These are phyloP conservation scores for Gautieria morchelliformis DNA, from an alignment of 768 basidiomycete species.

Conservation along the genomic window DNA sequence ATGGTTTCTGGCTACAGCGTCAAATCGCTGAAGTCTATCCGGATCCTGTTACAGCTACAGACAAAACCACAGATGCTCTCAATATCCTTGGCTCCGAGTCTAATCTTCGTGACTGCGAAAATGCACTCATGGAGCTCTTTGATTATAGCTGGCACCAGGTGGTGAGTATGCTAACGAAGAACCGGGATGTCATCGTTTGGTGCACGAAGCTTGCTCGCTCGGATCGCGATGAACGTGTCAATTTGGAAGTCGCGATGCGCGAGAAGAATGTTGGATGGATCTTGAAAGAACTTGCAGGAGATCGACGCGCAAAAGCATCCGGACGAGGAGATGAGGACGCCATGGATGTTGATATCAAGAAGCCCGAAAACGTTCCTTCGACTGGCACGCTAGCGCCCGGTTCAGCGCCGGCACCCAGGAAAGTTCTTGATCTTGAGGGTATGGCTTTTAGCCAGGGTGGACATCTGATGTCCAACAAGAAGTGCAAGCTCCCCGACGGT, in stretches of 20 bases:
- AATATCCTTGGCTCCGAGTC: slow-evolving; percentile 81
- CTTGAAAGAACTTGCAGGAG: slow-evolving; percentile 76
- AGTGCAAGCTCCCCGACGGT: slow-evolving; percentile 93
- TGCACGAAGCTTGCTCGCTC: slow-evolving; percentile 92
- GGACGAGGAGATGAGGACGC: slow-evolving; percentile 36
- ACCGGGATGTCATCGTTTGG: slow-evolving; percentile 95
- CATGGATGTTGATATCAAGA: slow-evolving; percentile 67
- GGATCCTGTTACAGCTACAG: slow-evolving; percentile 89
- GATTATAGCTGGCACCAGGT: slow-evolving; percentile 89
- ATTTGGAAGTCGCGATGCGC: slow-evolving; percentile 96
- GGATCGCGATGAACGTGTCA: slow-evolving; percentile 79
- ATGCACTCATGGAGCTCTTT: slow-evolving; percentile 93
- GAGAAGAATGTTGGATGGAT: slow-evolving; percentile 98
- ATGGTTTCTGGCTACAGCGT: slow-evolving; percentile 98
- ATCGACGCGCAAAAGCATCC: slow-evolving; percentile 48
- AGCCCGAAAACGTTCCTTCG: slow-evolving; percentile 44
- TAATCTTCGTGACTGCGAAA: slow-evolving; percentile 85
- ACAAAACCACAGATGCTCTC: slow-evolving; percentile 81
- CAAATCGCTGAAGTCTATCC: slow-evolving; percentile 86
- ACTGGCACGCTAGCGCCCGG: slow-evolving; percentile 85
- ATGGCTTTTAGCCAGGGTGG: slow-evolving; percentile 97
- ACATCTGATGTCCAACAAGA: slow-evolving; percentile 97
- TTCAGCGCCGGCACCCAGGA: slow-evolving; percentile 77
- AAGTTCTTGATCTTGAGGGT: slow-evolving; percentile 78
- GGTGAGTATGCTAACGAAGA: slow-evolving; percentile 85